These are phyloP conservation scores for Pseudocercospora musae DNA, from an alignment of 2,329 filamentous ascomycete genomes.

Conservation along the genomic window DNA sequence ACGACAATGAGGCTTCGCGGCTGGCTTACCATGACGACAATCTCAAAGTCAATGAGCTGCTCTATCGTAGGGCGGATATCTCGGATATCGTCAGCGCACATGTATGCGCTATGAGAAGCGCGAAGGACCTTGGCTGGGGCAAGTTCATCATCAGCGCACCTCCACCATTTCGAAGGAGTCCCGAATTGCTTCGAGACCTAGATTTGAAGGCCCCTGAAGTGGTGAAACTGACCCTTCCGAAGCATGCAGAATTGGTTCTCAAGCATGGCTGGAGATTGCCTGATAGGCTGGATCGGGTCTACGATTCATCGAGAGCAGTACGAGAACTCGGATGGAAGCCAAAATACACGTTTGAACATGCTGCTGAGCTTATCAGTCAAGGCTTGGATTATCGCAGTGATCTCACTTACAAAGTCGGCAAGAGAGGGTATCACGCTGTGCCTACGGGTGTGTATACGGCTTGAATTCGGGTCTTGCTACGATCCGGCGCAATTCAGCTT, in stretches of 20 bases:
- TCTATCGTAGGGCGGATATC: constrained; percentile 20
- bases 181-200: constrained; percentile 3
- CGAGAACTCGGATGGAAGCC: constrained; percentile 16
- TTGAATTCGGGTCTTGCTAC: not conserved
- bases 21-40: constrained; percentile 17
- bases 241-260: constrained; percentile 12
- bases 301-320: constrained; percentile 17
- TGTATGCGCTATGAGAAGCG: constrained; percentile 16
- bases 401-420: constrained; percentile 12
- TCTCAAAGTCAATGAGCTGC: constrained; percentile 21
- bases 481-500: not conserved
- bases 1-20: constrained; percentile 16
- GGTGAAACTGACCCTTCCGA: constrained; percentile 3
- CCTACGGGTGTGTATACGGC: constrained; percentile 20
- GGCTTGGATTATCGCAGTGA: constrained; percentile 19
- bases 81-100: constrained; percentile 18
- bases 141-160: constrained; percentile 22
- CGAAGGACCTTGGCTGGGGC: constrained; percentile 15
- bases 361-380: constrained; percentile 10
- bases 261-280: constrained; percentile 18
- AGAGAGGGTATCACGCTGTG: constrained; percentile 18
- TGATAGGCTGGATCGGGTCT: constrained; percentile 17
- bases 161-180: constrained; percentile 14
- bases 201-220: constrained; percentile 2
- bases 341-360: constrained; percentile 17